Evolutionary conservation across 2,329 filamentous ascomycete genomes (phyloP).

Genomic region (Fusarium piperis): DNA sequence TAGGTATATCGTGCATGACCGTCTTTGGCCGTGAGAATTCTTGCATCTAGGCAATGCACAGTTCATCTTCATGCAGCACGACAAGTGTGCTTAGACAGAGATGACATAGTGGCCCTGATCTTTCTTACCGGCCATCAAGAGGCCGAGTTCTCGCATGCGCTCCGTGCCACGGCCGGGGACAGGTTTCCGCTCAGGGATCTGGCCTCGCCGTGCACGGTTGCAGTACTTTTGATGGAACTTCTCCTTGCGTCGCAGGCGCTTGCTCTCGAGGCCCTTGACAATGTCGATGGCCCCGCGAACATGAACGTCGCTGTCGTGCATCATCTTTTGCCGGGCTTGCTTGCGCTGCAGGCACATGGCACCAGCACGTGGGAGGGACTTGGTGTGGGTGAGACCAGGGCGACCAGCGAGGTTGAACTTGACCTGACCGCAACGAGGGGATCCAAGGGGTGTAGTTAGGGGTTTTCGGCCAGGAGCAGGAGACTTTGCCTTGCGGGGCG

Average conservation of each 20-base stretch:
- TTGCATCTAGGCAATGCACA: slow-evolving; percentile 18
- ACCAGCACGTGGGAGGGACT: slow-evolving; percentile 84
- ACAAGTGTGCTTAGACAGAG: slow-evolving; percentile 64
- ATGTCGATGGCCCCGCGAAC: slow-evolving; percentile 96
- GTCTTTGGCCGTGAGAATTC: slow-evolving; percentile 20
- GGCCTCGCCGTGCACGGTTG: slow-evolving; percentile 79
- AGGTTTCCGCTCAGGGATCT: slow-evolving; percentile 70
- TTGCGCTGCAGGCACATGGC: slow-evolving; percentile 71
- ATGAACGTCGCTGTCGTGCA: slow-evolving; percentile 63
- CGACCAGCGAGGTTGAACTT: slow-evolving; percentile 59
- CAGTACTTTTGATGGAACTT: slow-evolving; percentile 92
- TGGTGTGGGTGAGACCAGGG: slow-evolving; percentile 78
- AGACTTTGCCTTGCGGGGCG: slow-evolving; percentile 75
- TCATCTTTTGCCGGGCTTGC: slow-evolving; percentile 52
- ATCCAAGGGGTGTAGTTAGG: slow-evolving; percentile 49
- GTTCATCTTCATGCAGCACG: slow-evolving; percentile 9
- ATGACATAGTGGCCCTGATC: slow-evolving; percentile 81
- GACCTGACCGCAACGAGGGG: slow-evolving; percentile 53
- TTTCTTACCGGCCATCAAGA: slow-evolving; percentile 85
- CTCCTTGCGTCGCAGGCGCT: slow-evolving; percentile 90
- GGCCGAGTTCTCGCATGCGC: slow-evolving; percentile 83
- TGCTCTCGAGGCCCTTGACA: slow-evolving; percentile 94
- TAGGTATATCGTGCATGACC: slow-evolving; percentile 31
- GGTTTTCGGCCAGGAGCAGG: slow-evolving; percentile 74
- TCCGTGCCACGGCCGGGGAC: slow-evolving; percentile 88